These are phyloP conservation scores for Pyrenula aspistea DNA, from an alignment of 495 filamentous ascomycete genomes.

Conservation along the genomic window DNA sequence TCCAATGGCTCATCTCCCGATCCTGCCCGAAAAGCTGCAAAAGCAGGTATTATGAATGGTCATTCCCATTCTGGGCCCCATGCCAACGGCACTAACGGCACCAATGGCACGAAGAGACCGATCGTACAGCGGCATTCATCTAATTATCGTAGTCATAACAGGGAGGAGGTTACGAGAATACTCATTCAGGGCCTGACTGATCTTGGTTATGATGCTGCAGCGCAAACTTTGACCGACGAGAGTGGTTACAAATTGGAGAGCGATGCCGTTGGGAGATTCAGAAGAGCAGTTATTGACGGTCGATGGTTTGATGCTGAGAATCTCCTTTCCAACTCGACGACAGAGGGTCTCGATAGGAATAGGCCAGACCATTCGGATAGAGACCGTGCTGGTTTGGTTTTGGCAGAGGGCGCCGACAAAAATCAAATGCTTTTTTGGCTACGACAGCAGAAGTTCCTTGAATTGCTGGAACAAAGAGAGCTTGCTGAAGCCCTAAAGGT, in stretches of 20 bases:
- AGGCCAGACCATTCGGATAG: slow-evolving; percentile 3
- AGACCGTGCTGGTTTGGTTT: slow-evolving; percentile 21
- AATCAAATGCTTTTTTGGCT: slow-evolving; percentile 65
- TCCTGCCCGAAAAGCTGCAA: slow-evolving; percentile 26
- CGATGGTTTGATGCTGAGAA: slow-evolving; percentile 77
- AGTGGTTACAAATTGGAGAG: slow-evolving; percentile 87
- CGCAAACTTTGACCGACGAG: slow-evolving; percentile 59
- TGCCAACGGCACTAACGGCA: slow-evolving; percentile 38
- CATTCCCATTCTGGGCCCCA: slow-evolving; percentile 20
- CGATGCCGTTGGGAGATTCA: slow-evolving; percentile 70
- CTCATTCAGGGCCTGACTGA: slow-evolving; percentile 84
- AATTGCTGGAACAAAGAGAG: slow-evolving; percentile 70
- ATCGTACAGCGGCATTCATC: slow-evolving; percentile 10
- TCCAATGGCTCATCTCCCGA: slow-evolving; percentile 31
- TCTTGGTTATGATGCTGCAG: slow-evolving; percentile 71
- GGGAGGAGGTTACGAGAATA: slow-evolving; percentile 87
- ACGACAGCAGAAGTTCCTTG: slow-evolving; percentile 89
- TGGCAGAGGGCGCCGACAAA: slow-evolving; percentile 45
- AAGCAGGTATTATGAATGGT: slow-evolving; percentile 35
- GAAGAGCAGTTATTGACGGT: slow-evolving; percentile 68
- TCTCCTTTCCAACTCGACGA: slow-evolving; percentile 39
- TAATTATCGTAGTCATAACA: slow-evolving; percentile 68
- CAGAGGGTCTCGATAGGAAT: slow-evolving; percentile 6
- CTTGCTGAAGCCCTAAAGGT: slow-evolving; percentile 63
- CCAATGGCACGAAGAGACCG: slow-evolving; percentile 19